Conservation (phyloP, 1,284 basidiomycete species). For the Leccinum griseonigrum region DNA sequence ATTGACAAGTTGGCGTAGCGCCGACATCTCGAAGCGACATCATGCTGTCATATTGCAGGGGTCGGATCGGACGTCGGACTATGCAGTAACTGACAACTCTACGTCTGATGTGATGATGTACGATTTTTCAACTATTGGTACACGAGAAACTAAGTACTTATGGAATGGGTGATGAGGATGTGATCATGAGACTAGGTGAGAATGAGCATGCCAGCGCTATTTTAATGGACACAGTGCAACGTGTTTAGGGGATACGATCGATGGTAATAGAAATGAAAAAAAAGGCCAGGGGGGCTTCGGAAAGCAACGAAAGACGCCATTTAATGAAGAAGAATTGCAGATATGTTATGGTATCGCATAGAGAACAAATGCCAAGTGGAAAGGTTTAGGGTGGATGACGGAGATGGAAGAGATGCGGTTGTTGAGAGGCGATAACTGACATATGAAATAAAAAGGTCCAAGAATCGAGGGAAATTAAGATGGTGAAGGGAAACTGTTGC, state of each 20-base stretch:
- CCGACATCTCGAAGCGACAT: background rate
- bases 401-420: constrained; percentile 1
- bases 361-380: background rate
- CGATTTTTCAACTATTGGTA: background rate
- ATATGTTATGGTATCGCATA: constrained; percentile 7
- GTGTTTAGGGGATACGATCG: background rate
- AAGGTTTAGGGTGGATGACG: background rate
- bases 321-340: background rate
- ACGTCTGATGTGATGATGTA: background rate
- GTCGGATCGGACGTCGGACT: background rate
- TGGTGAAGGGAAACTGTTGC: background rate
- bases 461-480: constrained; percentile 9
- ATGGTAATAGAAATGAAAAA: background rate
- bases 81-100: background rate
- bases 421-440: constrained; percentile 9
- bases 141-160: background rate
- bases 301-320: background rate
- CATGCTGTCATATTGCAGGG: background rate
- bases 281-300: background rate
- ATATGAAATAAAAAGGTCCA: constrained; percentile 13
- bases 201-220: constrained; percentile 13
- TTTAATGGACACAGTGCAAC: constrained; percentile 9
- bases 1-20: background rate
- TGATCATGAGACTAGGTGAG: background rate
- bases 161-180: background rate